Percentiles rank a stretch among this genome's conserved stretches.
phyloP scores from a whole-genome alignment of 352 stramenopile species.

The Phytophthora pistaciae region DNA sequence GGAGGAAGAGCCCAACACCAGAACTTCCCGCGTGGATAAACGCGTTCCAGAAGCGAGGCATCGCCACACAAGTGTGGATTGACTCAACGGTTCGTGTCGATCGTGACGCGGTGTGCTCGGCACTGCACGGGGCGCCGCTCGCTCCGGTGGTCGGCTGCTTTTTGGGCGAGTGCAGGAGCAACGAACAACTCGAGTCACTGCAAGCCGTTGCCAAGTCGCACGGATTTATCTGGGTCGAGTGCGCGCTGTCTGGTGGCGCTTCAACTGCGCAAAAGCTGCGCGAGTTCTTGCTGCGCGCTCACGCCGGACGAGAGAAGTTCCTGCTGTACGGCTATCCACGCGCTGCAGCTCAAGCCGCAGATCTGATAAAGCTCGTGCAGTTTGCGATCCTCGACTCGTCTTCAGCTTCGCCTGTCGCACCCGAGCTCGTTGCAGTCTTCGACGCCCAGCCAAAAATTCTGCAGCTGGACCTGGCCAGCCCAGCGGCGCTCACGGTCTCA shows the following conservation, averaged over 20 bases:
- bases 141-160: conserved; percentile 42
- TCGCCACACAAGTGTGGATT: conserved; percentile 27
- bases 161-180: conserved; percentile 24
- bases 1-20: neutral
- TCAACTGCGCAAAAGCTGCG: conserved; percentile 21
- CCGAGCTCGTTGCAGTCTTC: conserved; percentile 28
- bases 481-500: too few relatives aligned
- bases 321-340: conserved; percentile 46
- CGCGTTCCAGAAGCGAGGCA: conserved; percentile 28
- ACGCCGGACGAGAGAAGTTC: conserved; percentile 34
- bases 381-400: conserved; percentile 36
- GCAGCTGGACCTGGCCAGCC: conserved; percentile 37
- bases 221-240: conserved; percentile 43
- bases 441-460: conserved; percentile 32
- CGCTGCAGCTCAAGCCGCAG: conserved; percentile 17
- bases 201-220: conserved; percentile 27
- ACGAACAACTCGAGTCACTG: conserved; percentile 18
- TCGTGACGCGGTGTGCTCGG: neutral
- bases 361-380: conserved; percentile 27
- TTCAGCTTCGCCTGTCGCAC: conserved; percentile 10
- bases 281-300: conserved; percentile 30
- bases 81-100: conserved; percentile 14
- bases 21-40: conserved; percentile 26
- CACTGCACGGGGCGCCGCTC: conserved; percentile 12
- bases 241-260: neutral